These are phyloP conservation scores for Leccinum insigne DNA, from an alignment of 1,284 basidiomycete species.

Conservation along the genomic window DNA sequence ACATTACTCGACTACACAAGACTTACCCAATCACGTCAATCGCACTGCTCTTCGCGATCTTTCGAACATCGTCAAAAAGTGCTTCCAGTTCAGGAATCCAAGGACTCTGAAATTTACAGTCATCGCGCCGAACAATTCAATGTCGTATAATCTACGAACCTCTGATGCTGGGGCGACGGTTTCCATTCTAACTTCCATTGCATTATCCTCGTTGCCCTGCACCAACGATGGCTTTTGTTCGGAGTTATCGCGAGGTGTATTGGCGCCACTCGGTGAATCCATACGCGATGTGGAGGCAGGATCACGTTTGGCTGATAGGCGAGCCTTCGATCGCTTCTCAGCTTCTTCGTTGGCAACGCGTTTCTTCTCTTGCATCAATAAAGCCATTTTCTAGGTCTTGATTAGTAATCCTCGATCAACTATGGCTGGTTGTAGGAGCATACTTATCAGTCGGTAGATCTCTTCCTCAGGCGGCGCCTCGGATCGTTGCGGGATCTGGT, in stretches of 20 bases:
- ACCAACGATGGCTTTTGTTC: conserved; percentile 36
- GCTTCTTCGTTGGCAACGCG: conserved; percentile 67
- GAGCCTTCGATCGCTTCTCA: conserved; percentile 75
- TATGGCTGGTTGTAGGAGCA: conserved; percentile 56
- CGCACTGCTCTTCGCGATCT: conserved; percentile 64
- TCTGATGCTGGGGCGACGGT: conserved; percentile 18
- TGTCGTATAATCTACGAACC: conserved; percentile 17
- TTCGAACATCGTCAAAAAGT: conserved; percentile 70
- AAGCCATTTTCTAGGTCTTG: conserved; percentile 49
- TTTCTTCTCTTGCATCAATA: conserved; percentile 63
- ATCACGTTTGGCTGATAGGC: conserved; percentile 73
- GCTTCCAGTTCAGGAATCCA: conserved; percentile 74
- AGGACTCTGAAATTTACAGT: conserved; percentile 48
- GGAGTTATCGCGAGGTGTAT: conserved; percentile 35
- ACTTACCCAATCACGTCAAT: conserved; percentile 72
- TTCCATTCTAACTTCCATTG: conserved; percentile 50
- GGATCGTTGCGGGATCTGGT: conserved; percentile 92
- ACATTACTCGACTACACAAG: not conserved
- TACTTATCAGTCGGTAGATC: conserved; percentile 89
- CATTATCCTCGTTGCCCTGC: conserved; percentile 46
- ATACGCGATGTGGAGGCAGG: conserved; percentile 49
- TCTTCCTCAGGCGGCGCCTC: conserved; percentile 95
- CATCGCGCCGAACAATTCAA: conserved; percentile 8
- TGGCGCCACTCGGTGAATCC: conserved; percentile 54
- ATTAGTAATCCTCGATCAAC: conserved; percentile 10